Base-by-base conservation (phyloP, 2,329 filamentous ascomycete genomes). In the Cladophialophora chaetospira region DNA sequence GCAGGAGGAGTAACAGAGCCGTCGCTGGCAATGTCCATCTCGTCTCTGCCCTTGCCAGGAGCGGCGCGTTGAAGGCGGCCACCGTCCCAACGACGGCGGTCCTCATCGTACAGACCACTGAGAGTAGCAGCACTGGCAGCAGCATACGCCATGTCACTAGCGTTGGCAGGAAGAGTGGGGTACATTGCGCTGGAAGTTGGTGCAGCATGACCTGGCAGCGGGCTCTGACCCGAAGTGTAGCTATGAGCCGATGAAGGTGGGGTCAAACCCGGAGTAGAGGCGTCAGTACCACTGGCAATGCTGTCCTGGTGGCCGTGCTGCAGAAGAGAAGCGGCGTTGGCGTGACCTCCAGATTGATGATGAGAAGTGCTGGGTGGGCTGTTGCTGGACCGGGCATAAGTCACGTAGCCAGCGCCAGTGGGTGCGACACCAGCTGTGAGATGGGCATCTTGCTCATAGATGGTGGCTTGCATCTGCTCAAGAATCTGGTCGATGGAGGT, bases 401-500 rank as follows among this genome's bases (percentile, higher is more conserved):
- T 40, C 15, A 84, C 75, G 67, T 88, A 86, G 69, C 91, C 87
- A 13, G 83, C 77, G 58, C 86, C 86, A 48, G 88, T 85, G 61
- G 91, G 85, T 66, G 89, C 88, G 57, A 95, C 83, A 56, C 89
- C 88, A 40, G 88, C 87, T 2, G 90, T 89, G 28, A 91, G 87
- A 48, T 91, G 87, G 66, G 86, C 89, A 53, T 91, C 87, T 72
- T 88, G 96, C 76, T 97, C 94, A 71, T 97, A 97, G 46, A 97
- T 91, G 43, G 93, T 97, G 63, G 88, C 87, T 75, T 97, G 92
- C 81, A 97, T 93, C 75, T 97, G 91, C 75, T 96, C 91, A 53
- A 99, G 83, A 72, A 97, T 89, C 69, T 91, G 88, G 72, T 97
- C 94, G 68, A 97, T 92, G 71, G 96, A 91, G 71, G 96, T 79